phyloP scores from a whole-genome alignment of 169 alveolate genomes.

The Blepharisma undulans region DNA sequence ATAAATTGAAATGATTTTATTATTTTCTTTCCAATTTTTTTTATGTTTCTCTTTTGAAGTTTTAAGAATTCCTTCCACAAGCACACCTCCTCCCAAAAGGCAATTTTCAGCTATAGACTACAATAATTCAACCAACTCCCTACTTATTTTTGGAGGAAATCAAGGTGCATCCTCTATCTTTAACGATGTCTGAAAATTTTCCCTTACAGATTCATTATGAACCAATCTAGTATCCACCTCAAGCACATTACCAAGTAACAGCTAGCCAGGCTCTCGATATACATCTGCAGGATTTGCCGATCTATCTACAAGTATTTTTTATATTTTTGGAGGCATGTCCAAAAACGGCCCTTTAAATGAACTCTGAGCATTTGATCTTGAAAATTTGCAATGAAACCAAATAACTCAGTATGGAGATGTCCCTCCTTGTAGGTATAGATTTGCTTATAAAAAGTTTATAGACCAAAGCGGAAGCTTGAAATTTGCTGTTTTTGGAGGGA shows the following conservation, averaged over 20 bases:
- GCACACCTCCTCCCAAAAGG: neutral
- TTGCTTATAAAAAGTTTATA: neutral
- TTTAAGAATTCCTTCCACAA: neutral
- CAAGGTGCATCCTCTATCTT: neutral
- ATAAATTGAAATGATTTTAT: neutral
- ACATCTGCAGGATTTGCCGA: neutral
- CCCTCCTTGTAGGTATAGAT: neutral
- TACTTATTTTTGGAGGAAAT: conserved; percentile 17
- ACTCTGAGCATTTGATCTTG: neutral
- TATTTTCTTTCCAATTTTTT: no score
- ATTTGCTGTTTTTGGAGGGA: conserved; percentile 24
- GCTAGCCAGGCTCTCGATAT: neutral
- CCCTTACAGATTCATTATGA: neutral
- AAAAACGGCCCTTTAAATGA: conserved; percentile 8
- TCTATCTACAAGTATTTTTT: neutral
- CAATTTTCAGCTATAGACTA: neutral
- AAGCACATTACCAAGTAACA: neutral
- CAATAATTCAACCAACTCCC: neutral
- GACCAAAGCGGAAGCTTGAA: neutral
- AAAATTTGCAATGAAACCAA: neutral
- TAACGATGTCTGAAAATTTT: conserved; percentile 1
- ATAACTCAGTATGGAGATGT: neutral
- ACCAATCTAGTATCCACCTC: neutral
- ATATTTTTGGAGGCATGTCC: conserved; percentile 34
- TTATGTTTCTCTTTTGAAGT: neutral